Conservation (phyloP, 2,329 filamentous ascomycete species). For the Aureobasidium zeae region DNA sequence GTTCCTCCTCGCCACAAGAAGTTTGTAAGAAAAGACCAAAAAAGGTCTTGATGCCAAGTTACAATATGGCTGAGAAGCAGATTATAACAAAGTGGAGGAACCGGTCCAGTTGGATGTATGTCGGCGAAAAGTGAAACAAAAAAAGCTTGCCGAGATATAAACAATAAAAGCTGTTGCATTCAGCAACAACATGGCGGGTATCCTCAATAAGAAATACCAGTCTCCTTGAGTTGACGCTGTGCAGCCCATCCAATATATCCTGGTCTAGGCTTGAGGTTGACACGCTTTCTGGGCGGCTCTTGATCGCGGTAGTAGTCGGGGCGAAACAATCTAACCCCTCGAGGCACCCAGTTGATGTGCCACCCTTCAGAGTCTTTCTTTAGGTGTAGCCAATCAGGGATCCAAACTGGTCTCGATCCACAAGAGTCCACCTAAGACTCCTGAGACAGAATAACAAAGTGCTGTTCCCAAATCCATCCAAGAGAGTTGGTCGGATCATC, state of each 20-base stretch:
- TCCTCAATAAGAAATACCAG: not conserved
- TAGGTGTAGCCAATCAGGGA: not conserved
- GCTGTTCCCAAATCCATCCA: slow-evolving; percentile 99
- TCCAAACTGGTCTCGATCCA: slow-evolving; percentile 2
- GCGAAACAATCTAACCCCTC: not conserved
- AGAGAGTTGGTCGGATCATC: slow-evolving; percentile 71
- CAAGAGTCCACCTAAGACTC: slow-evolving; percentile 12
- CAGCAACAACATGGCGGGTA: too few relatives aligned
- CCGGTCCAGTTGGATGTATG: slow-evolving; percentile 8
- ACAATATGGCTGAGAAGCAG: not conserved
- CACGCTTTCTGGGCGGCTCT: not conserved
- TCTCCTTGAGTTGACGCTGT: not conserved
- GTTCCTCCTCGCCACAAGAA: too few relatives aligned
- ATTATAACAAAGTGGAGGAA: too few relatives aligned
- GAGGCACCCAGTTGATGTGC: not conserved
- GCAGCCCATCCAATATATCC: slow-evolving; percentile 2
- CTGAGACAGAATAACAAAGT: slow-evolving; percentile 50
- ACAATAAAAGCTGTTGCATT: not conserved
- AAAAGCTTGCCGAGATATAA: not conserved
- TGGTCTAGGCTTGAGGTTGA: slow-evolving; percentile 6
- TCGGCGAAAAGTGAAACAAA: not conserved
- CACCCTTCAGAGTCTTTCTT: not conserved
- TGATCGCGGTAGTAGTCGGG: not conserved
- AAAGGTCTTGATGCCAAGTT: too few relatives aligned
- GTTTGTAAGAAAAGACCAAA: too few relatives aligned